Percentiles rank a stretch among this genome's conserved stretches.
phyloP scores from a whole-genome alignment of 345 rosid genomes.

The Salix viminalis region DNA sequence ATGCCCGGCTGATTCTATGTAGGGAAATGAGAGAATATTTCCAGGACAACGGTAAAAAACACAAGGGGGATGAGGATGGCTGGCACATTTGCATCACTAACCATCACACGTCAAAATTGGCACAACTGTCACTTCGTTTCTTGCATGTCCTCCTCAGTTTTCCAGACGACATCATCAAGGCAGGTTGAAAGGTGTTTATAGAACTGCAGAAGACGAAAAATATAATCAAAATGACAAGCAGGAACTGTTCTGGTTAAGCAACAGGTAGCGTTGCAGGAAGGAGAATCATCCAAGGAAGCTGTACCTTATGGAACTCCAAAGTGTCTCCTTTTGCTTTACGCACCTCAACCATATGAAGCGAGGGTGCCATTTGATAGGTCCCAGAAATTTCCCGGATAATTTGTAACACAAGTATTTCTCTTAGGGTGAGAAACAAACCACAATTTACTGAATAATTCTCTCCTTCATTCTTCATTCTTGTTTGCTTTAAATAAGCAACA shows the following conservation, averaged over 20 bases:
- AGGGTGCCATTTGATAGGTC: slow-evolving; percentile 96
- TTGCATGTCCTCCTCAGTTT: slow-evolving; percentile 76
- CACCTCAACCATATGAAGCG: slow-evolving; percentile 88
- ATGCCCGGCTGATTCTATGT: slow-evolving; percentile 4
- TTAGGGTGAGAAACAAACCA: too few relatives aligned
- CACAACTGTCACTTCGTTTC: slow-evolving; percentile 22
- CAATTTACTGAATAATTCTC: too few relatives aligned
- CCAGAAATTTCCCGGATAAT: too few relatives aligned
- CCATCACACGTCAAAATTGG: slow-evolving; percentile 11
- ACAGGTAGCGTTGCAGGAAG: neutral
- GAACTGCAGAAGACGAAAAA: slow-evolving; percentile 51
- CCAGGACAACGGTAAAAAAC: neutral
- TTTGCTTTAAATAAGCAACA: too few relatives aligned
- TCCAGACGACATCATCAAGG: slow-evolving; percentile 91
- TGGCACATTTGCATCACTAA: slow-evolving; percentile 12
- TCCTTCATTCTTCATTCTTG: too few relatives aligned
- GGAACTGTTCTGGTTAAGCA: neutral
- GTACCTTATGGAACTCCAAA: slow-evolving; percentile 84
- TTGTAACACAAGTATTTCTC: too few relatives aligned
- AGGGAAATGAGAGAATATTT: neutral
- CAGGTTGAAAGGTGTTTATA: slow-evolving; percentile 70
- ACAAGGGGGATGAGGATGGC: slow-evolving; percentile 26
- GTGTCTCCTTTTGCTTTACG: slow-evolving; percentile 97
- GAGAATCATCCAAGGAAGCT: neutral
- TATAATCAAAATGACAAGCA: neutral